A percentile compares a stretch with the other conserved stretches of the same genome.
Evolutionary conservation across 768 basidiomycete species (phyloP).

Genomic region (Clavaria fumosa): DNA sequence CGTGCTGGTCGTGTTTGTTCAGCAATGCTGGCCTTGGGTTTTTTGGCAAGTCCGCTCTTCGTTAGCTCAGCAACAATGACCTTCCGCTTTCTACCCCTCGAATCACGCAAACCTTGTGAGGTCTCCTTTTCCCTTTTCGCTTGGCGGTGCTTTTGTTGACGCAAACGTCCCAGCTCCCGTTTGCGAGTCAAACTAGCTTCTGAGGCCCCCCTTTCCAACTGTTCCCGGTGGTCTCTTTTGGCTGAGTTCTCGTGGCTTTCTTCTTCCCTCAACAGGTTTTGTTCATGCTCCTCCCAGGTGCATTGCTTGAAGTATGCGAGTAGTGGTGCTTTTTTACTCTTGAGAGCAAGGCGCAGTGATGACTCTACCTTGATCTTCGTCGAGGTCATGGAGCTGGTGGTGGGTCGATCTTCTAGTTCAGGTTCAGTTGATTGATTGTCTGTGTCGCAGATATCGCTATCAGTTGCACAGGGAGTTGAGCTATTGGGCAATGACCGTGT

Average conservation of each 20-base stretch:
- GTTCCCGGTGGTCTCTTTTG: background rate
- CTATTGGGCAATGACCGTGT: no score
- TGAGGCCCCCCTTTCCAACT: background rate
- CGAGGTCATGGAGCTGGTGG: no score
- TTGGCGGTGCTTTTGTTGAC: background rate
- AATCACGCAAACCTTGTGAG: background rate
- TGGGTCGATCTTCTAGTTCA: no score
- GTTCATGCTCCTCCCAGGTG: background rate
- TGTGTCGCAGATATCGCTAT: no score
- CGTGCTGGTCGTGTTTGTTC: slow-evolving; percentile 9
- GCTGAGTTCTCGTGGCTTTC: background rate
- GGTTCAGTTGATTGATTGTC: no score
- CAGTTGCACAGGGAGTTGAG: no score
- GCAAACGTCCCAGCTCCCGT: background rate
- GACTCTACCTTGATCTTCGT: slow-evolving; percentile 1
- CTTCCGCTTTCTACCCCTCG: background rate
- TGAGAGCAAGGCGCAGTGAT: background rate
- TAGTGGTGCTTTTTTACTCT: background rate
- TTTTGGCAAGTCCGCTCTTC: background rate
- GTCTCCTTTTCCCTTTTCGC: background rate
- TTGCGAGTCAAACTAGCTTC: background rate
- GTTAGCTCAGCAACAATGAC: background rate
- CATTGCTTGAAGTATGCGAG: background rate
- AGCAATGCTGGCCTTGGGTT: background rate
- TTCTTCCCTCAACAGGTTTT: background rate